Evolutionary conservation across 2,329 filamentous ascomycete species (phyloP), one percentile per base, ranked within the genome.

Genomic region (Kalmusia sp.): DNA sequence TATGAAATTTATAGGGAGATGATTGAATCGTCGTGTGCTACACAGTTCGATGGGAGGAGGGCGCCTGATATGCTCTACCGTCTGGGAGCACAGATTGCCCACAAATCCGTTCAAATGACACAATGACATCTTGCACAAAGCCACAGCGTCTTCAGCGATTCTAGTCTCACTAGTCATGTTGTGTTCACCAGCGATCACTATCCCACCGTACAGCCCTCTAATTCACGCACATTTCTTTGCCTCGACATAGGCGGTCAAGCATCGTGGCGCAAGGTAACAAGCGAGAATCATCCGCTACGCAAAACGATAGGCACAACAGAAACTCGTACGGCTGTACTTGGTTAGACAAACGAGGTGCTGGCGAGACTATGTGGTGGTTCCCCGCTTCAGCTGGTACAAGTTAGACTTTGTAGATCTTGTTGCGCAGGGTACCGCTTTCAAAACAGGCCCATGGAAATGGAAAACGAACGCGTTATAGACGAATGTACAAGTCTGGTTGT

Each of bases 191-290:
- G 47, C 28, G 40, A n/a, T 22, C 11, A 6, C 25, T 14, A 9
- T 17, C 15, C 30, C 50, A 47, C 35, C 34, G 37, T 37, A 52
- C 33, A 37, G 43, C 43, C 17, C 30, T 25, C 4, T 31, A 6
- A 19, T 35, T 34, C 25, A 28, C 25, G 25, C 30, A 22, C 19
- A 6, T n/a, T n/a, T n/a, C 30, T 24, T 5, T 28, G 28, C 21
- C 24, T 39, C 9, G 8, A 34, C n/a, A 22, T 6, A 38, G 27
- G 28, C 50, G 50, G 35, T 47, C 27, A 41, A 37, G 19, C 35
- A 52, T 25, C n/a, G 50, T 52, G 50, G 50, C 50, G 50, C 50
- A 52, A 52, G 39, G 31, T 22, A 51, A 30, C 12, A 6, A 41
- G 43, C 49, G 34, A 52, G 40, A 40, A 40, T 30, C 15, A 35